Evolutionary conservation across 2,329 filamentous ascomycete species (phyloP), one percentile per base, ranked within the genome.

Genomic region (Stachybotrys chlorohalonatus): DNA sequence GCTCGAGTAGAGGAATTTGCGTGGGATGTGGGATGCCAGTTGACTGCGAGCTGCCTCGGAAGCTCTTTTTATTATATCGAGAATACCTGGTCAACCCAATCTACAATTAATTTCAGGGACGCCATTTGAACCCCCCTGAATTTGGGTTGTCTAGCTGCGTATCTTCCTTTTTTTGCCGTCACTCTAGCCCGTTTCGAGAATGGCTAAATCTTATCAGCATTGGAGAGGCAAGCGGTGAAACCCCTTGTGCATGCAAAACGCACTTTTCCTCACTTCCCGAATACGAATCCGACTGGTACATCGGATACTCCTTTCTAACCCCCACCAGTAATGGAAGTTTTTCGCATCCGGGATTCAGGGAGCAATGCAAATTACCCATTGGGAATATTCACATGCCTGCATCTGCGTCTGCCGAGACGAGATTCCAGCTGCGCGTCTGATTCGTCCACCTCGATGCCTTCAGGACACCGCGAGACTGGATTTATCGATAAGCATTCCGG

Each of bases 101-200:
- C 53, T 56, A 52, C 58, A 63, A 58, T 61, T 58, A 64, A 64
- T 64, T 62, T 64, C 61, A 63, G 59, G 13, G 36, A 42, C 36
- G 36, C 13, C 13, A 42, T 42, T 42, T 42, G 9, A 39, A 13
- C 36, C 36, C 36, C 36, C 36, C 36, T 42, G 36, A 42, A 42
- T 42, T 42, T 9, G 36, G 36, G 36, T 9, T 13, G 13, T 9
- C 36, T 42, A 42, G 36, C 36, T 5, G 36, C 13, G 13, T 9
- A 42, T 42, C 36, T 42, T 42, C 39, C 11, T 47, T 47, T 47
- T 47, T 47, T n/a, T 47, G 46, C 46, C 46, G 16, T 16, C 9
- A 24, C 9, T 11, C 46, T 47, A 47, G 46, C 8, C 46, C 9
- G 8, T 3, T n/a, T n/a, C 7, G 6, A 24, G 46, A n/a, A 8